These are phyloP conservation scores for Sclerotiophoma versabilis DNA, from an alignment of 2,329 filamentous ascomycete species.

Conservation along the genomic window DNA sequence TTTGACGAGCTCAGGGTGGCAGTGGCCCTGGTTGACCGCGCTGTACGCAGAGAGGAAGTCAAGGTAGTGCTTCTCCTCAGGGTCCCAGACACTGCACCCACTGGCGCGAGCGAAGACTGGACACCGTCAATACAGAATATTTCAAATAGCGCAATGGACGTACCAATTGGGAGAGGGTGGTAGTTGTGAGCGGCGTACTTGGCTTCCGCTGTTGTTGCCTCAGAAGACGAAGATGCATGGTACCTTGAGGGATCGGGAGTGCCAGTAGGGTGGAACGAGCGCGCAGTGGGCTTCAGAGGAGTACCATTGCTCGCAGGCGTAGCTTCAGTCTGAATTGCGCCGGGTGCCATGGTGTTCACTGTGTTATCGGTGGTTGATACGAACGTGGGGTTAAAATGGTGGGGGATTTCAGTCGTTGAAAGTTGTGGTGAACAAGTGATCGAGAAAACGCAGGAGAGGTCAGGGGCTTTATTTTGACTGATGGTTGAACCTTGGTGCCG, in stretches of 20 bases:
- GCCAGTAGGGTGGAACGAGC: conserved; percentile 47
- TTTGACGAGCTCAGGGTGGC: conserved; percentile 94
- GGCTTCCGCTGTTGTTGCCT: conserved; percentile 81
- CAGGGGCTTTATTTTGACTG: conserved; percentile 30
- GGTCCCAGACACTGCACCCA: conserved; percentile 93
- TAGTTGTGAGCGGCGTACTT: conserved; percentile 97
- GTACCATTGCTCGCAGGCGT: conserved; percentile 36
- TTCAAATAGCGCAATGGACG: not conserved
- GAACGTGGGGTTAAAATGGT: conserved; percentile 26
- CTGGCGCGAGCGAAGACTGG: conserved; percentile 76
- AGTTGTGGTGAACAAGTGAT: conserved; percentile 12
- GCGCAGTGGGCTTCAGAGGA: conserved; percentile 47
- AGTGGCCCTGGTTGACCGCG: conserved; percentile 97
- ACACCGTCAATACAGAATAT: conserved; percentile 15
- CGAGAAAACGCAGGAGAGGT: conserved; percentile 9
- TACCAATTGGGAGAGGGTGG: conserved; percentile 87
- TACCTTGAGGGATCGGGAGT: conserved; percentile 56
- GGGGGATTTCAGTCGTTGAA: conserved; percentile 15
- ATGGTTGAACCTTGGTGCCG: conserved; percentile 30
- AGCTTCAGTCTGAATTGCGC: conserved; percentile 40
- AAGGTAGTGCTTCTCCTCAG: conserved; percentile 88
- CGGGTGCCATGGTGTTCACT: conserved; percentile 42
- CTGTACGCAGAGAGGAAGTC: conserved; percentile 99
- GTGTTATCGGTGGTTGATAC: conserved; percentile 20
- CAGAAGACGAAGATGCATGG: conserved; percentile 79